phyloP scores from a whole-genome alignment of 2,329 filamentous ascomycete species.

The Coniella lustricola region DNA sequence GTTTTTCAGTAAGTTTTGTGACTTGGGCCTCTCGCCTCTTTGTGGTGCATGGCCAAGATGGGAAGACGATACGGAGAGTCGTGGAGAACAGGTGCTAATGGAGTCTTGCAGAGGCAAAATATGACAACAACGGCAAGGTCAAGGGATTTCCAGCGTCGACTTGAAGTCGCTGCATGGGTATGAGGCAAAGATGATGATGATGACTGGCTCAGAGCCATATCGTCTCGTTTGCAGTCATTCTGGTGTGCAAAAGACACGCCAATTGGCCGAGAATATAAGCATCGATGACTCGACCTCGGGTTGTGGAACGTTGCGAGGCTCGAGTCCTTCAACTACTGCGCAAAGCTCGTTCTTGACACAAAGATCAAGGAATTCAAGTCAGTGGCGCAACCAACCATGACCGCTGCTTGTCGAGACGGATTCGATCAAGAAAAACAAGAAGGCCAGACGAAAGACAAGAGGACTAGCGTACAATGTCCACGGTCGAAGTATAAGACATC shows the following conservation, averaged over 20 bases:
- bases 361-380: no score
- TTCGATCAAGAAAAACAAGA: no score
- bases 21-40: neutral
- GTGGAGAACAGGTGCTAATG: conserved; percentile 26
- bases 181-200: no score
- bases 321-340: neutral
- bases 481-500: no score
- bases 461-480: no score
- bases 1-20: conserved; percentile 78
- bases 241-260: no score
- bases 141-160: conserved; percentile 25
- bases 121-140: conserved; percentile 72
- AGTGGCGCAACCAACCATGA: no score
- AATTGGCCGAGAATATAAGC: no score
- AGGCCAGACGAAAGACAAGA: no score
- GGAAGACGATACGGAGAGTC: neutral
- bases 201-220: no score
- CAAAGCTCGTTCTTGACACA: neutral
- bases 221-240: no score
- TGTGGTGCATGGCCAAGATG: neutral
- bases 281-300: neutral
- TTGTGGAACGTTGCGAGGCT: neutral
- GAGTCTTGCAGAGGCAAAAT: conserved; percentile 60
- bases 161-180: neutral
- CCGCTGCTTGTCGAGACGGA: no score